A percentile compares a stretch with the other conserved stretches of the same genome.
These are phyloP conservation scores for Fusarium sp. DNA, from an alignment of 2,329 filamentous ascomycete species.

Conservation along the genomic window DNA sequence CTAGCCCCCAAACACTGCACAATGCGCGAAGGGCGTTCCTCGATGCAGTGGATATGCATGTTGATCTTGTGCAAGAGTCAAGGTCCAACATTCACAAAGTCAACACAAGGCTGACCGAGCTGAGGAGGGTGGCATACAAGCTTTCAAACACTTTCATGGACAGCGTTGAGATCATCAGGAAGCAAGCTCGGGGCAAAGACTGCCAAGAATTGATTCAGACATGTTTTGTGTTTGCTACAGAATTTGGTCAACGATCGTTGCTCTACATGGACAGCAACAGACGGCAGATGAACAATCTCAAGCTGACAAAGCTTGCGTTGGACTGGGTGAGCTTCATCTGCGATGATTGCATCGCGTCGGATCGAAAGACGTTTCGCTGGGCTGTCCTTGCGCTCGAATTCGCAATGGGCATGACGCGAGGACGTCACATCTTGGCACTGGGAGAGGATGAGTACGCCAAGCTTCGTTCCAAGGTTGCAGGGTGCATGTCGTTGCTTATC, in stretches of 20 bases:
- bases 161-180: slow-evolving; percentile 91
- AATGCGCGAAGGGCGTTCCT: slow-evolving; percentile 84
- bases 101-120: slow-evolving; percentile 90
- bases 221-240: slow-evolving; percentile 98
- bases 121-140: slow-evolving; percentile 95
- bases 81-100: slow-evolving; percentile 94
- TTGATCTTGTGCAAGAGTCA: slow-evolving; percentile 92
- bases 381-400: slow-evolving; percentile 95
- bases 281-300: slow-evolving; percentile 96
- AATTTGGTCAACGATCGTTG: slow-evolving; percentile 94
- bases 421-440: slow-evolving; percentile 91
- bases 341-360: slow-evolving; percentile 93
- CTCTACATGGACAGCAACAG: slow-evolving; percentile 96
- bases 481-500: slow-evolving; percentile 97
- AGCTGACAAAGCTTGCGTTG: slow-evolving; percentile 89
- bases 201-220: slow-evolving; percentile 97
- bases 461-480: slow-evolving; percentile 88
- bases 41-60: slow-evolving; percentile 82
- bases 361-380: slow-evolving; percentile 97
- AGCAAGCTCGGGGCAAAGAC: slow-evolving; percentile 84
- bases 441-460: slow-evolving; percentile 88
- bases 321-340: slow-evolving; percentile 99
- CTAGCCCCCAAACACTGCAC: slow-evolving; percentile 83
- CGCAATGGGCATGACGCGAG: slow-evolving; percentile 96
- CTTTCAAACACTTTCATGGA: slow-evolving; percentile 99